Evolutionary conservation across 78 protist genomes (phyloP).

Genomic region (Bodo saltans): DNA sequence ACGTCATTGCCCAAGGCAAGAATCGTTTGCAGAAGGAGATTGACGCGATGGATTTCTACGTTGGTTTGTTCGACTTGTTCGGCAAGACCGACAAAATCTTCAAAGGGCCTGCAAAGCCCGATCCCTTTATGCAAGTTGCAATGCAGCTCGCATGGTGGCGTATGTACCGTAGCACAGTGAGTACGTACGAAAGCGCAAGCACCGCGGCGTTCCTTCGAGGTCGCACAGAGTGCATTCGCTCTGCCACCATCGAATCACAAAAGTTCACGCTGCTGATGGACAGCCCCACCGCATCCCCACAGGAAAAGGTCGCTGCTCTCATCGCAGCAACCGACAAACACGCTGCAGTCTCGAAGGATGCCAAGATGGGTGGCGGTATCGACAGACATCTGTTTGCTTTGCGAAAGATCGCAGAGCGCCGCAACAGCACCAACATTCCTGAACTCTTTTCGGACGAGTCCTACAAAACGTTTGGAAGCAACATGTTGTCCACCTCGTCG

Average conservation of each 20-base stretch:
- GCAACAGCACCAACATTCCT: background rate
- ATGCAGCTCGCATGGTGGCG: constrained; percentile 41
- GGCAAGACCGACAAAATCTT: constrained; percentile 19
- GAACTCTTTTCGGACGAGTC: constrained; percentile 1
- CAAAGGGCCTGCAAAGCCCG: constrained; percentile 19
- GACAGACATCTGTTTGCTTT: constrained; percentile 42
- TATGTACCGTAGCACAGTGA: background rate
- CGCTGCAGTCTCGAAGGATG: background rate
- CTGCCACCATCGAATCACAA: constrained; percentile 43
- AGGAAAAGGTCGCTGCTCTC: background rate
- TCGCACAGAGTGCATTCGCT: constrained; percentile 63
- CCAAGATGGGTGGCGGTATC: constrained; percentile 27
- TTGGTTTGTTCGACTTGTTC: background rate
- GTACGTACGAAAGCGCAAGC: constrained; percentile 52
- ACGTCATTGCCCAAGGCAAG: background rate
- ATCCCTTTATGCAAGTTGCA: constrained; percentile 47
- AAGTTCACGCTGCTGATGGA: background rate
- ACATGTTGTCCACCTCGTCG: constrained; percentile 23
- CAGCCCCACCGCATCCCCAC: background rate
- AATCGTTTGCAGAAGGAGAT: background rate
- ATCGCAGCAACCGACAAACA: constrained; percentile 16
- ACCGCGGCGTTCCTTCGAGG: constrained; percentile 41
- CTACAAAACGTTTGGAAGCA: background rate
- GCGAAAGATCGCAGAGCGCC: constrained; percentile 12
- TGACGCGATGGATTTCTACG: background rate